Evolutionary conservation across 345 rosid species (phyloP).

Genomic region (Bruguiera parviflora): DNA sequence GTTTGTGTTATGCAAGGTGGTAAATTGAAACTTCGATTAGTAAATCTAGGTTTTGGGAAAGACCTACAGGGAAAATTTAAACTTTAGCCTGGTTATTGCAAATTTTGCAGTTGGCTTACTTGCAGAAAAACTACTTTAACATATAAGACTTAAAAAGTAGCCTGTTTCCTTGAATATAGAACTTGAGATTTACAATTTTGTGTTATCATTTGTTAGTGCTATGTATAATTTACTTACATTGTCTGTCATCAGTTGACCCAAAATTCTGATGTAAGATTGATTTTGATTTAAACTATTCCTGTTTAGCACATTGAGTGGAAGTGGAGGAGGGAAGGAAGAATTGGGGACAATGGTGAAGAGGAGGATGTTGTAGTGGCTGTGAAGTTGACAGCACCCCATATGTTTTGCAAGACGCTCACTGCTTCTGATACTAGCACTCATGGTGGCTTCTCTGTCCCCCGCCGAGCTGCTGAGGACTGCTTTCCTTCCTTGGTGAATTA

Average conservation of each 20-base stretch:
- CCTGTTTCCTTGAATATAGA: too few species aligned
- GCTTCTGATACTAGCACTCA: constrained; percentile 99
- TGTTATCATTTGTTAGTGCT: neutral
- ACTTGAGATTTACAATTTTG: neutral
- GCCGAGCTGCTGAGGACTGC: constrained; percentile 99
- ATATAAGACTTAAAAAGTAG: too few species aligned
- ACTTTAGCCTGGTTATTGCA: neutral
- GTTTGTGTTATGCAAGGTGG: neutral
- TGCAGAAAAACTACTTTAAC: too few species aligned
- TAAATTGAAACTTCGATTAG: neutral
- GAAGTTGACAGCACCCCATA: constrained; percentile 79
- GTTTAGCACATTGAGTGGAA: constrained; percentile 48
- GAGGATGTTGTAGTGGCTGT: constrained; percentile 56
- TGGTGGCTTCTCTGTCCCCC: constrained; percentile 98
- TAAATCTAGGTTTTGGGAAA: neutral
- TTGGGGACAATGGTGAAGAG: constrained; percentile 56
- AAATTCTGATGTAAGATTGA: constrained; percentile 9
- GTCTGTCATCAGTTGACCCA: neutral
- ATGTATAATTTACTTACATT: neutral
- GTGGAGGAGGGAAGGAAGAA: constrained; percentile 49
- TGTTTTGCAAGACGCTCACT: constrained; percentile 98
- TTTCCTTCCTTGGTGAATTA: constrained; percentile 87
- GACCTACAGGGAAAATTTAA: neutral
- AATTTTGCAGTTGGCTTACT: too few species aligned
- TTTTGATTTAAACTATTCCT: neutral